Conservation (phyloP, 768 basidiomycete genomes). For the Russula emetica region DNA sequence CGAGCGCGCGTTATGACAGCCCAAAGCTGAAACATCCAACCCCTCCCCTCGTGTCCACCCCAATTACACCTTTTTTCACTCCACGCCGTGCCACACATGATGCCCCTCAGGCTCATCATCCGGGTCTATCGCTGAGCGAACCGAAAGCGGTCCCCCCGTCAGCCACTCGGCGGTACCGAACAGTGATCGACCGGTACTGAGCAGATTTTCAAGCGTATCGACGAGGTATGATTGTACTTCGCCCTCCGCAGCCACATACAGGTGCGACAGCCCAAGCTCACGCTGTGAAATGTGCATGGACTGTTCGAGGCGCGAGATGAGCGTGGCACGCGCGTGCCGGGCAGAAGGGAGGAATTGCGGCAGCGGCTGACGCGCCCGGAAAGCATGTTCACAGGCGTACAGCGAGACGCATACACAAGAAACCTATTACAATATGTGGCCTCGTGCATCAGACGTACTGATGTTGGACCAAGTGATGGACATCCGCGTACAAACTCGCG, state of each 20-base stretch:
- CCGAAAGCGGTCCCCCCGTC: slow-evolving; percentile 26
- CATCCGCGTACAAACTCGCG: slow-evolving; percentile 39
- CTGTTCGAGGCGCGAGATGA: slow-evolving; percentile 37
- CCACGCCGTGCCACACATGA: not conserved
- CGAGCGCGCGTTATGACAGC: not conserved
- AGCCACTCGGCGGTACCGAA: slow-evolving; percentile 47
- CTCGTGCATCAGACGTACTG: not conserved
- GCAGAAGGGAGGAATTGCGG: slow-evolving; percentile 50
- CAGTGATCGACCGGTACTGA: slow-evolving; percentile 40
- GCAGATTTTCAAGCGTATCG: slow-evolving; percentile 41
- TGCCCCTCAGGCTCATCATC: not conserved
- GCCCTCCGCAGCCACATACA: slow-evolving; percentile 44
- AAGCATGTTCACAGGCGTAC: slow-evolving; percentile 49
- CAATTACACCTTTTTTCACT: not conserved
- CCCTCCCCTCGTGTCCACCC: not conserved
- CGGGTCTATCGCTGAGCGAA: not conserved
- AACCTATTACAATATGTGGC: slow-evolving; percentile 31
- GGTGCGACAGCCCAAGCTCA: slow-evolving; percentile 37
- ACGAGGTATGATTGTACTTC: slow-evolving; percentile 42
- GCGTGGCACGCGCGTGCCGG: slow-evolving; percentile 38
- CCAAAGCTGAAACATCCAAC: not conserved
- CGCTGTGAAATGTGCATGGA: slow-evolving; percentile 34
- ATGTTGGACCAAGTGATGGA: not conserved
- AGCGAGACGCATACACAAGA: slow-evolving; percentile 46
- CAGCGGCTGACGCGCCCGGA: slow-evolving; percentile 43